Evolutionary conservation across 345 rosid genomes (phyloP).

Genomic region (Eutrema heterophyllum): DNA sequence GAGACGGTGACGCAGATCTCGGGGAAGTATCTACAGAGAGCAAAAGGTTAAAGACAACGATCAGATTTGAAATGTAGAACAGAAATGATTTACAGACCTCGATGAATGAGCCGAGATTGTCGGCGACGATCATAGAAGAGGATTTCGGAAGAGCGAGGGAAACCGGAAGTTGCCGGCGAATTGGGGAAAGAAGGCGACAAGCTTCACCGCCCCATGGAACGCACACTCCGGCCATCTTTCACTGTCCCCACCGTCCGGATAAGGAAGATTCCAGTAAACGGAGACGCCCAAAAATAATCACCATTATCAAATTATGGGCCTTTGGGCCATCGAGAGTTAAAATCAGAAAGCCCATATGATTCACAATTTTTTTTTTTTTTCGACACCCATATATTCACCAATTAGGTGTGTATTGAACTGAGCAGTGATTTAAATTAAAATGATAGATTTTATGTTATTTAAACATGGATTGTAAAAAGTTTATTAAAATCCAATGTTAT

Average conservation of each 20-base stretch:
- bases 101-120: constrained; percentile 47
- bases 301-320: neutral
- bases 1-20: constrained; percentile 44
- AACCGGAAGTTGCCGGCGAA: neutral
- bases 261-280: neutral
- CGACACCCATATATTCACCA: no score
- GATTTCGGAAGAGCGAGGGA: constrained; percentile 12
- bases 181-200: constrained; percentile 1
- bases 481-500: no score
- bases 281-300: no score
- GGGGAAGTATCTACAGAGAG: constrained; percentile 47
- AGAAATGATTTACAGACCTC: constrained; percentile 27
- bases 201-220: constrained; percentile 22
- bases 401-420: no score
- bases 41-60: neutral
- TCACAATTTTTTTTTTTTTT: no score
- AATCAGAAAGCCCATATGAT: no score
- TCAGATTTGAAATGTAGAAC: neutral
- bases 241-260: constrained; percentile 9
- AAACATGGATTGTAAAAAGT: no score
- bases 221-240: constrained; percentile 22
- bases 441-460: no score
- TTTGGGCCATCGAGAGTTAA: neutral
- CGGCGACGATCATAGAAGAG: constrained; percentile 35
- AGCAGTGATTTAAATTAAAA: no score